phyloP scores from a whole-genome alignment of 2,329 filamentous ascomycete species.

The Phyllosticta citrichinensis region DNA sequence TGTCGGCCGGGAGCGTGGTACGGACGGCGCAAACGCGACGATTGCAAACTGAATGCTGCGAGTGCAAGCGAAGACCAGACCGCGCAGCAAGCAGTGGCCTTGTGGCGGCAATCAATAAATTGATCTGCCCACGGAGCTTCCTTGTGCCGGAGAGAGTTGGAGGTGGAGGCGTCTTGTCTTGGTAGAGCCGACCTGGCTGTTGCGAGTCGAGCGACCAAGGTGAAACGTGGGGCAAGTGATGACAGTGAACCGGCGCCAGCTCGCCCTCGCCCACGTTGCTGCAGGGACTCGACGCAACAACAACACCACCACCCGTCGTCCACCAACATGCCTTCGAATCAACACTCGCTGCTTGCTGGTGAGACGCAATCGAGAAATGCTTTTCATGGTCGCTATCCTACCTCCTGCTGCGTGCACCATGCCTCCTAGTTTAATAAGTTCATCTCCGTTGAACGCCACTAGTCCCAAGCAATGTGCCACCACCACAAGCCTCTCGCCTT shows the following conservation, averaged over 20 bases:
- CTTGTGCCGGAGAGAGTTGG: neutral
- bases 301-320: neutral
- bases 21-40: neutral
- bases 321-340: neutral
- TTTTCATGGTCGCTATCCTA: neutral
- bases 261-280: conserved; percentile 3
- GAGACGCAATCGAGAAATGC: neutral
- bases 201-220: conserved; percentile 2
- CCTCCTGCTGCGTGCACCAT: neutral
- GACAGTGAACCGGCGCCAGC: neutral
- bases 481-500: neutral
- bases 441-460: neutral
- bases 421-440: neutral
- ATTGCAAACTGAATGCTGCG: neutral
- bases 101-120: neutral
- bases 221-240: conserved; percentile 8
- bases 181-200: conserved; percentile 3
- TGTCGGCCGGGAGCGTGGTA: neutral
- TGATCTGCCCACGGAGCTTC: neutral
- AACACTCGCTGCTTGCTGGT: neutral
- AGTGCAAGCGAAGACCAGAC: neutral
- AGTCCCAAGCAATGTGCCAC: neutral
- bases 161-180: conserved; percentile 4
- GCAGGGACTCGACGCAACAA: conserved; percentile 4
- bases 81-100: conserved; percentile 4